Conservation (phyloP, 805 yeast genomes). For the Saturnispora ahearnii region DNA sequence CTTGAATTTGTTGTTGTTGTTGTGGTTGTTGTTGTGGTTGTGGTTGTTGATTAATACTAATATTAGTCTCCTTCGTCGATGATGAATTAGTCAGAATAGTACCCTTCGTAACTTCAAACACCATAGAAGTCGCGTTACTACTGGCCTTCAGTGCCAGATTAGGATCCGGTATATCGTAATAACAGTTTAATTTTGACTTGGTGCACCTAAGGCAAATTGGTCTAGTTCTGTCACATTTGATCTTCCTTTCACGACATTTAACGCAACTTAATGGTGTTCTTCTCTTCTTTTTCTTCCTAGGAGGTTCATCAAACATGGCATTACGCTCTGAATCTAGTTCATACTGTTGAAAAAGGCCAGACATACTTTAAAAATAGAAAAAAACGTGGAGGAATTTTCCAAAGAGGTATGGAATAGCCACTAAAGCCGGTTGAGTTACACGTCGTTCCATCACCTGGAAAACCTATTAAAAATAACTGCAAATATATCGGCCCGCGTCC, state of each 20-base stretch:
- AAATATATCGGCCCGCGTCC: too few relatives aligned
- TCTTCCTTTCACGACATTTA: constrained; percentile 17
- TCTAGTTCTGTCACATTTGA: constrained; percentile 20
- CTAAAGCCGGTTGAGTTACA: neutral
- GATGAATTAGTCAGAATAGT: neutral
- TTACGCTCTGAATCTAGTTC: neutral
- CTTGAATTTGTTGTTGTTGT: neutral
- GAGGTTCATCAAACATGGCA: neutral
- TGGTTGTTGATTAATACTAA: neutral
- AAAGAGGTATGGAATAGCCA: neutral
- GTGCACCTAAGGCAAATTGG: constrained; percentile 18
- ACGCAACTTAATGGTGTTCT: constrained; percentile 21
- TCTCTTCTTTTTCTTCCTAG: constrained; percentile 14
- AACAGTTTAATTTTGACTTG: constrained; percentile 6
- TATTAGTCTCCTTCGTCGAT: neutral
- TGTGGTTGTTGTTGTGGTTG: neutral
- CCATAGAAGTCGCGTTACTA: neutral
- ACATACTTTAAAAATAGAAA: neutral
- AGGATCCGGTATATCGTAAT: constrained; percentile 5
- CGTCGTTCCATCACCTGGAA: neutral
- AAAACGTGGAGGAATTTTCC: neutral
- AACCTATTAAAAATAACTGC: neutral
- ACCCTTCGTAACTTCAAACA: neutral
- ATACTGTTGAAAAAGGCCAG: neutral
- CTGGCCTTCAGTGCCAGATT: neutral